Conservation (phyloP, 106 monocot genomes). For the Gastrodia elata region DNA sequence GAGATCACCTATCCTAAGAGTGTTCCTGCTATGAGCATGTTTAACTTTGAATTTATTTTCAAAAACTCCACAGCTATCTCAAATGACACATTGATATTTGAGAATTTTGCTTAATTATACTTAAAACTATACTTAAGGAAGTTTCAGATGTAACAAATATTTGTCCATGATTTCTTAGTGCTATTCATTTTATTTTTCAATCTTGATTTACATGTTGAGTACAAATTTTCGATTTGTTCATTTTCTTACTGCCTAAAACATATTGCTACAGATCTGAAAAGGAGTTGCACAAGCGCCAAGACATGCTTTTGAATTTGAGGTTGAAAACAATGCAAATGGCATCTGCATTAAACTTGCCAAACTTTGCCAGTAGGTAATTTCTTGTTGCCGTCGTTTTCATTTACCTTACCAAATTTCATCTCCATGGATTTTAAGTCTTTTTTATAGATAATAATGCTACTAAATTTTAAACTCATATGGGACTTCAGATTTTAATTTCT, state of each 20-base stretch:
- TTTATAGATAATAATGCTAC: neutral
- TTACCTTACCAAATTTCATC: neutral
- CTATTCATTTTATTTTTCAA: neutral
- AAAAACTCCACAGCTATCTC: too few species aligned
- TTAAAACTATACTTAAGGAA: too few species aligned
- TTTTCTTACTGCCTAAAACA: slow-evolving; percentile 1
- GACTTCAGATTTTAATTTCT: neutral
- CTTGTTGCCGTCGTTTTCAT: neutral
- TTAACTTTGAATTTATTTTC: too few species aligned
- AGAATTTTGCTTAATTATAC: too few species aligned
- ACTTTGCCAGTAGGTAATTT: slow-evolving; percentile 52
- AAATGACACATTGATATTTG: too few species aligned
- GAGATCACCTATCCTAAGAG: too few species aligned
- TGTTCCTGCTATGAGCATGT: too few species aligned
- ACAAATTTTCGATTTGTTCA: neutral
- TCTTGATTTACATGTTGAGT: neutral
- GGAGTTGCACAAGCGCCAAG: slow-evolving; percentile 61
- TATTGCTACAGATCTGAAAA: slow-evolving; percentile 41
- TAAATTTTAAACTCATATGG: neutral
- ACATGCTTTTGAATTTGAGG: slow-evolving; percentile 55
- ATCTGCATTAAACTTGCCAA: slow-evolving; percentile 57
- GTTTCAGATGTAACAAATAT: neutral
- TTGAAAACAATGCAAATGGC: slow-evolving; percentile 59
- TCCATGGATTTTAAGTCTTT: neutral
- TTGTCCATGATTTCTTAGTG: too few species aligned